Percentiles rank a stretch among this genome's conserved stretches.
Conservation (phyloP, 805 yeast genomes). For the Yarrowia hollandica region DNA sequence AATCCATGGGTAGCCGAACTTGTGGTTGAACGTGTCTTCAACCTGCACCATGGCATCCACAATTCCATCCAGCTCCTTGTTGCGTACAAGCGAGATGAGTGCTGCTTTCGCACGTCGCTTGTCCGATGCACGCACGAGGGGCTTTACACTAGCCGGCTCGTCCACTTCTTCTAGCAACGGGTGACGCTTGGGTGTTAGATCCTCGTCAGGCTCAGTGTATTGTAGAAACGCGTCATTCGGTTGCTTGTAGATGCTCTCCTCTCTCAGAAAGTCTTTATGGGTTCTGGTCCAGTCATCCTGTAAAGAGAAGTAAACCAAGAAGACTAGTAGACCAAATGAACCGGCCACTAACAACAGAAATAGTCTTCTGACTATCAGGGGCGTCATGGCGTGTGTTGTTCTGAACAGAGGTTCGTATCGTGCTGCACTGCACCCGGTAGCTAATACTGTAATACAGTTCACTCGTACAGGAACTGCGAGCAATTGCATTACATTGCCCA, state of each 20-base stretch:
- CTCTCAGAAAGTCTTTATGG: constrained; percentile 3
- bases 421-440: too few species aligned
- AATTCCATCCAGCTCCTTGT: constrained; percentile 55
- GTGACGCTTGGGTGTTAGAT: not conserved
- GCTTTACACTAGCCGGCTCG: constrained; percentile 9
- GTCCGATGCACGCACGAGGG: constrained; percentile 16
- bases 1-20: constrained; percentile 78
- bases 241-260: constrained; percentile 20
- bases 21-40: constrained; percentile 64
- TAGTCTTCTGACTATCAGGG: constrained; percentile 20
- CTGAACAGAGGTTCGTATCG: not conserved
- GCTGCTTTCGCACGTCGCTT: constrained; percentile 63
- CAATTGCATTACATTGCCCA: too few species aligned
- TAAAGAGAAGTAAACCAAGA: constrained; percentile 9
- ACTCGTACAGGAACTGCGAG: too few species aligned
- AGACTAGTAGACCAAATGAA: not conserved
- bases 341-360: constrained; percentile 6
- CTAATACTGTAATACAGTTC: too few species aligned
- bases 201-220: constrained; percentile 7
- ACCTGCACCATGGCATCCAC: constrained; percentile 57
- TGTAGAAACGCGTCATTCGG: constrained; percentile 1
- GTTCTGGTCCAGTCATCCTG: constrained; percentile 17
- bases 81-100: constrained; percentile 68
- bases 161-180: constrained; percentile 13
- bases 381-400: not conserved